Evolutionary conservation across 495 filamentous ascomycete genomes (phyloP), one percentile per base, ranked within the genome.

Genomic region (Aspergillus taichungensis): DNA sequence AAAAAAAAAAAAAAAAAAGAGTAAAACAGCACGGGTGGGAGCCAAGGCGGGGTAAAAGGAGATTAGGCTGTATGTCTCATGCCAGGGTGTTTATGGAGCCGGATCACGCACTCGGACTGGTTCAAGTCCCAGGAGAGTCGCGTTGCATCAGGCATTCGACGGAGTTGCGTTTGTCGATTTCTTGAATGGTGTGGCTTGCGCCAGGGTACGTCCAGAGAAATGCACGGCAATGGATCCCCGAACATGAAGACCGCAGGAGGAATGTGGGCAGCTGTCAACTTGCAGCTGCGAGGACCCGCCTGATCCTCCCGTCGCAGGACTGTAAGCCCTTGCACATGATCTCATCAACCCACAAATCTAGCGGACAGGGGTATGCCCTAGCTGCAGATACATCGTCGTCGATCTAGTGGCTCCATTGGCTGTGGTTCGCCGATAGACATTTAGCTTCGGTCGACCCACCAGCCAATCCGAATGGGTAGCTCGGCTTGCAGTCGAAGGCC

Each of bases 391-490:
- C 51, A 37, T 49, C 42, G 42, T 56, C 47, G 52, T 59, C 42
- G 37, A 49, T 37, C 47, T 44, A 45, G 33, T 46, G 13, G 37
- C 46, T 43, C 46, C 41, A 69, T 68, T 72, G 66, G 68, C 53
- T 40, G 45, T 40, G 12, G 45, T 9, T 32, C 36, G 49, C 45
- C 51, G 49, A 56, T 62, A 49, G 54, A 58, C 29, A 48, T 50
- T 56, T 58, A 64, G 50, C 45, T 50, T 52, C 51, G 40, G 53
- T 54, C 43, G 36, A 10, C n/a, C 24, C 13, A 38, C 33, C 29
- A 49, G 46, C 69, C 67, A 71, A 69, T 72, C 60, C 53, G 35
- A 42, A 45, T 35, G 12, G 43, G 49, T 33, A 55, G 32, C 48
- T 44, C 34, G 34, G 37, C 43, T 34, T 46, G 51, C 37, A 32